These are phyloP conservation scores for Penicillium antarcticum DNA, from an alignment of 495 filamentous ascomycete genomes.

Conservation along the genomic window DNA sequence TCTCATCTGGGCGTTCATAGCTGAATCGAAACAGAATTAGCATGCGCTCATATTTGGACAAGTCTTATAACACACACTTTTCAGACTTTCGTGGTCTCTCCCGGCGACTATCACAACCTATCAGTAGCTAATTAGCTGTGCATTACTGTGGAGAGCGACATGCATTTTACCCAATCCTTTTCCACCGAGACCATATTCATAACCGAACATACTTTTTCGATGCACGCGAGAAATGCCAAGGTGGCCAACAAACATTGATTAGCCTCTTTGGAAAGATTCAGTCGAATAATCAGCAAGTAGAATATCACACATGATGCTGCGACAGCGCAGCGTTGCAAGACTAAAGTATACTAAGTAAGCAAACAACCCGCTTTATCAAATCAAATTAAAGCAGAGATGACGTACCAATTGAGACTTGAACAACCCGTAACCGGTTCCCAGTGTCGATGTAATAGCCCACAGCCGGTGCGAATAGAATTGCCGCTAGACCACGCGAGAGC, in stretches of 20 bases:
- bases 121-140: neutral
- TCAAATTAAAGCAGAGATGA: neutral
- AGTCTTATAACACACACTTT: neutral
- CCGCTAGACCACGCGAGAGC: conserved; percentile 10
- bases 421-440: conserved; percentile 41
- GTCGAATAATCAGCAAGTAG: neutral
- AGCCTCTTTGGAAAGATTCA: neutral
- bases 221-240: conserved; percentile 43
- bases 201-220: conserved; percentile 47
- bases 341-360: no score
- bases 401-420: conserved; percentile 40
- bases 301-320: conserved; percentile 14
- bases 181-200: conserved; percentile 57
- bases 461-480: conserved; percentile 21
- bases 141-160: neutral
- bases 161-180: conserved; percentile 50
- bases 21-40: conserved; percentile 1
- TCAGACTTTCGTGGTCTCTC: neutral
- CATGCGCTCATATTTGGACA: neutral
- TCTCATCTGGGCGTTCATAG: conserved; percentile 57
- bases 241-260: conserved; percentile 12
- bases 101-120: conserved; percentile 2
- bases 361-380: no score
- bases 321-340: conserved; percentile 18
- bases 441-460: conserved; percentile 39